Percentiles rank a stretch among this genome's conserved stretches.
These are phyloP conservation scores for Solanum dulcamara DNA, from an alignment of 257 asterid species.

Conservation along the genomic window DNA sequence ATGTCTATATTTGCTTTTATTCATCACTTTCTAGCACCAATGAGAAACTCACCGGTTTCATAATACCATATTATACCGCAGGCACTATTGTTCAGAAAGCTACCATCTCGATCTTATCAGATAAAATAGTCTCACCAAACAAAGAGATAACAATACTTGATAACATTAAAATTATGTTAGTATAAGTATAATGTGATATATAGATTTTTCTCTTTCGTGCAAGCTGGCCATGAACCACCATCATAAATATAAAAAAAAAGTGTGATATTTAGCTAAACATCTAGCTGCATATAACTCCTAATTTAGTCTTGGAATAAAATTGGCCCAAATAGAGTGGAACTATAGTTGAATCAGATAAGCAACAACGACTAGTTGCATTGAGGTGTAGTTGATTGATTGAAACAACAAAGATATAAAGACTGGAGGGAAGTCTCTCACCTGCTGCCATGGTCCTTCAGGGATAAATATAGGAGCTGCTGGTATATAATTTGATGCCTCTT, in stretches of 20 bases:
- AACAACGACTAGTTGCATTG: background rate
- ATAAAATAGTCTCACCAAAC: background rate
- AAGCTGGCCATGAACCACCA: background rate
- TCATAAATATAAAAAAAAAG: background rate
- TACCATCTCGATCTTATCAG: background rate
- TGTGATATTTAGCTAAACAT: background rate
- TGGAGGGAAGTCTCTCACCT: slow-evolving; percentile 23
- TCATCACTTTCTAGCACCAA: background rate
- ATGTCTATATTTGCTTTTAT: background rate
- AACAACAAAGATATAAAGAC: background rate
- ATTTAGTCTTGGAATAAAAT: background rate
- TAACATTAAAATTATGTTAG: background rate
- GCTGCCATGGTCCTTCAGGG: slow-evolving; percentile 87
- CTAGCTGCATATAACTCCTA: background rate
- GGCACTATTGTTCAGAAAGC: background rate
- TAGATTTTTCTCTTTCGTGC: background rate
- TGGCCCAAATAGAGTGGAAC: background rate
- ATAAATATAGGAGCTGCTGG: slow-evolving; percentile 86
- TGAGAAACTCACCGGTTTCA: background rate
- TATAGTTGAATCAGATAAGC: background rate
- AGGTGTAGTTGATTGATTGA: background rate
- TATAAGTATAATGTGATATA: background rate
- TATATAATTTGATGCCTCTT: slow-evolving; percentile 46
- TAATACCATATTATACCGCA: background rate
- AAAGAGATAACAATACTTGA: background rate